Evolutionary conservation across 2,329 filamentous ascomycete species (phyloP), one percentile per base, ranked within the genome.

Genomic region (Graphiopsis chlorocephala): DNA sequence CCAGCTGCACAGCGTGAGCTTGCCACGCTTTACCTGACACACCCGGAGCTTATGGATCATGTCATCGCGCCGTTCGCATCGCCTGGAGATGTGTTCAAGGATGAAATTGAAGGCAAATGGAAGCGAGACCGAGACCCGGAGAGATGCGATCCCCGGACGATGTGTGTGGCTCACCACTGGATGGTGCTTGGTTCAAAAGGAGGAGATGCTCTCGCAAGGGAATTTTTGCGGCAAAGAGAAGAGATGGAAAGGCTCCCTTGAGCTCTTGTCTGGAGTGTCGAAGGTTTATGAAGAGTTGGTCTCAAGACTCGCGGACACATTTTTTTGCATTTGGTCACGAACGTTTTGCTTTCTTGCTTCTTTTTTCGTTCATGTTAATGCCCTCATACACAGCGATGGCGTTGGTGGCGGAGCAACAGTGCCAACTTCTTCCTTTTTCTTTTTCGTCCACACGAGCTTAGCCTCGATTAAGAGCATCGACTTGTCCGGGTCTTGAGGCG

Each of bases 141-240:
- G 62, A 83, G 92, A 69, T 93, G 89, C 66, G 92, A 97, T 75
- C 91, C 92, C 1, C 90, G 90, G 62, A 88, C 93, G 48, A 95
- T 98, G 91, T 97, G 93, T 72, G 87, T 97, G 64, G 94, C 94
- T 11, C 88, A 96, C 78, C 94, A 98, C 81, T 98, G 94, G 93
- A 97, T 98, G 93, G 92, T 94, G 79, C 83, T 91, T 69, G 93
- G 91, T 42, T 90, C 92, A 71, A 85, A 86, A 63, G 93, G 93
- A n/a, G 93, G 93, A 1, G 94, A 98, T 75, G 86, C 90, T 73
- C 81, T 96, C 70, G 94, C 94, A 23, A 89, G 87, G 74, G 90
- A 89, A 75, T 93, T 94, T 78, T 80, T 97, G 76, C 85, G 89
- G 68, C 91, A 96, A 79, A 78, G 85, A 55, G 84, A 86, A 71